phyloP scores from a whole-genome alignment of 2,329 filamentous ascomycete genomes.

The Paraphoma chrysanthemicola region DNA sequence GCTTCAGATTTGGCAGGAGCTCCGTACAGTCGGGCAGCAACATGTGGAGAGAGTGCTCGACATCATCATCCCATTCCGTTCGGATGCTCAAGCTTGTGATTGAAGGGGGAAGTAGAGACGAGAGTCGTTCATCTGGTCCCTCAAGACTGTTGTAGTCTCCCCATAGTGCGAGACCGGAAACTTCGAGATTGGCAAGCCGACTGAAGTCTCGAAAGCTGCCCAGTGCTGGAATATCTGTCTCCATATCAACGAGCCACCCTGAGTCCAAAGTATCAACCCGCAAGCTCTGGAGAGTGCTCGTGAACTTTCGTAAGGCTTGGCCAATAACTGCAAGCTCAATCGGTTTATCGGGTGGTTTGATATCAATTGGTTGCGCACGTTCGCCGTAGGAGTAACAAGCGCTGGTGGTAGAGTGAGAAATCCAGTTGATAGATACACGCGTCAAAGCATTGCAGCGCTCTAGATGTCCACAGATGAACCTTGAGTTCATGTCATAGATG shows the following conservation, averaged over 20 bases:
- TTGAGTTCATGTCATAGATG: not conserved
- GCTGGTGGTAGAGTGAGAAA: not conserved
- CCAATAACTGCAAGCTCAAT: not conserved
- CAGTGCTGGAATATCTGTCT: slow-evolving; percentile 10
- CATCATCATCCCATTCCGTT: slow-evolving; percentile 24
- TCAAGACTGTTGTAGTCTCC: slow-evolving; percentile 10
- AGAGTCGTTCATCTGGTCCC: slow-evolving; percentile 1
- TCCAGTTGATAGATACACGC: not conserved
- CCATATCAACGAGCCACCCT: slow-evolving; percentile 11
- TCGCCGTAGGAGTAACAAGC: not conserved
- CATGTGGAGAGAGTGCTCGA: slow-evolving; percentile 11
- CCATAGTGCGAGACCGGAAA: slow-evolving; percentile 23
- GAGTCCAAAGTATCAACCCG: slow-evolving; percentile 16
- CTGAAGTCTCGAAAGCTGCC: slow-evolving; percentile 18
- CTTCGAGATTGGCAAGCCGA: slow-evolving; percentile 16
- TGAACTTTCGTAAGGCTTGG: not conserved
- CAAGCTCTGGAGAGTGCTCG: slow-evolving; percentile 6
- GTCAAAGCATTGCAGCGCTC: not conserved
- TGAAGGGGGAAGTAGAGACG: slow-evolving; percentile 14
- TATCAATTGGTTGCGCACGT: not conserved
- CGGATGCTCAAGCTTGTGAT: slow-evolving; percentile 19
- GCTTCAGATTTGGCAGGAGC: slow-evolving; percentile 9
- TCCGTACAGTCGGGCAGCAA: slow-evolving; percentile 8
- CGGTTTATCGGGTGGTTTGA: too few relatives aligned
- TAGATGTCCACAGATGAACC: not conserved